Evolutionary conservation across 176 grass and related monocot genomes (phyloP).

Genomic region (Phyllostachys edulis): DNA sequence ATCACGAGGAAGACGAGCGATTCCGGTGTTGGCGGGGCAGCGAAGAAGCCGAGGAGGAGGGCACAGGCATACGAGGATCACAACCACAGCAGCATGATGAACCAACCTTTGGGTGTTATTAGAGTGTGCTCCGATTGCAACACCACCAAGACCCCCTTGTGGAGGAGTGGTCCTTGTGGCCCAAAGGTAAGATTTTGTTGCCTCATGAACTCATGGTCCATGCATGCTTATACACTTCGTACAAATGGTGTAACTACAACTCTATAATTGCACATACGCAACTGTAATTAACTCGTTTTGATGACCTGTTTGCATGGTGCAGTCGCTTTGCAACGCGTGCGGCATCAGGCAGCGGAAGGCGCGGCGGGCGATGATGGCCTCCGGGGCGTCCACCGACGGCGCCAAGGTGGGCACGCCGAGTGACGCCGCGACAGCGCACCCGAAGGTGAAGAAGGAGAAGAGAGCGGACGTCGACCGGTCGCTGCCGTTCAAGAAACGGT

Average conservation of each 20-base stretch:
- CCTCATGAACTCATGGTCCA: not conserved
- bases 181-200: conserved; percentile 62
- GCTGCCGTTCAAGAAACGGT: conserved; percentile 94
- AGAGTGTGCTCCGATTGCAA: conserved; percentile 95
- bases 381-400: conserved; percentile 7
- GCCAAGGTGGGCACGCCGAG: conserved; percentile 25
- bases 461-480: conserved; percentile 58
- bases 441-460: conserved; percentile 76
- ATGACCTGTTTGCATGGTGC: conserved; percentile 45
- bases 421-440: conserved; percentile 4
- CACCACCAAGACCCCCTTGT: conserved; percentile 95
- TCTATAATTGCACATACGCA: not conserved
- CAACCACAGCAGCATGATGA: not conserved
- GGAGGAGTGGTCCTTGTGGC: conserved; percentile 95
- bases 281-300: not conserved
- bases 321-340: conserved; percentile 99
- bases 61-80: conserved; percentile 29
- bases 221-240: not conserved
- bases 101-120: conserved; percentile 54
- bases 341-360: conserved; percentile 98
- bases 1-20: conserved; percentile 78
- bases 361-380: conserved; percentile 66
- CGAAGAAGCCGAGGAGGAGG: conserved; percentile 62
- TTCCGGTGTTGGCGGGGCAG: not conserved
- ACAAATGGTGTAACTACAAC: not conserved